Conservation (phyloP, 148 eudicot species). For the Rhododendron henanense region DNA sequence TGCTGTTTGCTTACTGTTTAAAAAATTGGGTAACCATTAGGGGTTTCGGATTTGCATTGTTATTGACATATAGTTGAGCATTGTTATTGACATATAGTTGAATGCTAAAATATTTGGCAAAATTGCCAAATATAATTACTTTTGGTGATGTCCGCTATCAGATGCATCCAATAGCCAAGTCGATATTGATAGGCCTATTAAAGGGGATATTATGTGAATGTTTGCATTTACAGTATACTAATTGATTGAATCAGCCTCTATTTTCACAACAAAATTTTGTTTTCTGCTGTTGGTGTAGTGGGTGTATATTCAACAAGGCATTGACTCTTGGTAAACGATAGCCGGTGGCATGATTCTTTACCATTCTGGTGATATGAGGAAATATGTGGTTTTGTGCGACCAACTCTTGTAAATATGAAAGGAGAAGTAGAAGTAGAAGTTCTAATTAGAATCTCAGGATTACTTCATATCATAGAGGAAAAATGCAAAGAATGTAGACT, state of each 20-base stretch:
- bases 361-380: neutral
- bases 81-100: neutral
- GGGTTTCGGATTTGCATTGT: neutral
- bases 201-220: neutral
- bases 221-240: neutral
- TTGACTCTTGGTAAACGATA: neutral
- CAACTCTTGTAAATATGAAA: neutral
- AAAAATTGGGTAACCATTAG: neutral
- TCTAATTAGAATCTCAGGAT: neutral
- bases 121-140: neutral
- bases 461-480: neutral
- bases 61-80: neutral
- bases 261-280: neutral
- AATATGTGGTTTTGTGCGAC: neutral
- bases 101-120: neutral
- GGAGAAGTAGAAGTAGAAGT: neutral
- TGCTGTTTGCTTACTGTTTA: neutral
- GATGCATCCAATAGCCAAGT: neutral
- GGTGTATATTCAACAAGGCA: neutral
- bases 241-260: neutral
- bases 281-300: neutral
- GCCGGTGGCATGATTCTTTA: neutral
- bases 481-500: neutral
- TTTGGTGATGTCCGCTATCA: neutral
- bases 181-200: neutral